Conservation (phyloP, 1,139 yeast genomes). For the Zhuliangozyma blackwelliae region DNA sequence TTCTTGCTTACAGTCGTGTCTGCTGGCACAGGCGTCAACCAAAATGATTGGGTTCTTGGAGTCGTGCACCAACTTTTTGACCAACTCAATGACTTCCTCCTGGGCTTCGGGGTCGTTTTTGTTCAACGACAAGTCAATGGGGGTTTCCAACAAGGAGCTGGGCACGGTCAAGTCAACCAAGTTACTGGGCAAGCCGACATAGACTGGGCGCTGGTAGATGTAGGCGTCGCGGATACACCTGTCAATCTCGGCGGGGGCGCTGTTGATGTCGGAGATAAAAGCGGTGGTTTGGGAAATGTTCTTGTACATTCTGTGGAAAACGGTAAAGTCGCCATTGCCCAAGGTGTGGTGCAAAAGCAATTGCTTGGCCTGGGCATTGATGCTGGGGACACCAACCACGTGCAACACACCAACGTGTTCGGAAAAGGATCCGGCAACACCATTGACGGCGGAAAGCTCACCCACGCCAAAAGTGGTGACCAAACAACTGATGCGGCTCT, state of each 20-base stretch:
- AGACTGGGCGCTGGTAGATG: slow-evolving; percentile 75
- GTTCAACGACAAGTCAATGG: slow-evolving; percentile 58
- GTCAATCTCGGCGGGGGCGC: slow-evolving; percentile 70
- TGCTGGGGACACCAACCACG: slow-evolving; percentile 39
- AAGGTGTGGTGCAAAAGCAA: slow-evolving; percentile 41
- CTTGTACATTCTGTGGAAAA: slow-evolving; percentile 50
- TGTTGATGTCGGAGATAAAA: slow-evolving; percentile 53
- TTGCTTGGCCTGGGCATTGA: slow-evolving; percentile 35
- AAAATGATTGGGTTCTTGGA: slow-evolving; percentile 70
- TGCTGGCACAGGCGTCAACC: slow-evolving; percentile 83
- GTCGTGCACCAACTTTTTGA: slow-evolving; percentile 47
- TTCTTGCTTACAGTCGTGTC: slow-evolving; percentile 67
- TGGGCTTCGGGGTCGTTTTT: slow-evolving; percentile 70
- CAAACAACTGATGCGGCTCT: slow-evolving; percentile 27
- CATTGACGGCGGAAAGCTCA: slow-evolving; percentile 37
- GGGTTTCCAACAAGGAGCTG: slow-evolving; percentile 50
- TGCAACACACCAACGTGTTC: slow-evolving; percentile 41
- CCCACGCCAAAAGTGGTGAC: slow-evolving; percentile 44
- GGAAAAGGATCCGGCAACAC: slow-evolving; percentile 40
- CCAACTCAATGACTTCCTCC: slow-evolving; percentile 61
- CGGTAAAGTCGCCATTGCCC: slow-evolving; percentile 45
- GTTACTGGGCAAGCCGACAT: slow-evolving; percentile 80
- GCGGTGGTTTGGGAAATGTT: slow-evolving; percentile 65
- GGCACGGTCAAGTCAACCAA: slow-evolving; percentile 65
- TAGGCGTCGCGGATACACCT: slow-evolving; percentile 70